Conservation (phyloP, 164 flowering plant species). For the Hamamelis virginiana region DNA sequence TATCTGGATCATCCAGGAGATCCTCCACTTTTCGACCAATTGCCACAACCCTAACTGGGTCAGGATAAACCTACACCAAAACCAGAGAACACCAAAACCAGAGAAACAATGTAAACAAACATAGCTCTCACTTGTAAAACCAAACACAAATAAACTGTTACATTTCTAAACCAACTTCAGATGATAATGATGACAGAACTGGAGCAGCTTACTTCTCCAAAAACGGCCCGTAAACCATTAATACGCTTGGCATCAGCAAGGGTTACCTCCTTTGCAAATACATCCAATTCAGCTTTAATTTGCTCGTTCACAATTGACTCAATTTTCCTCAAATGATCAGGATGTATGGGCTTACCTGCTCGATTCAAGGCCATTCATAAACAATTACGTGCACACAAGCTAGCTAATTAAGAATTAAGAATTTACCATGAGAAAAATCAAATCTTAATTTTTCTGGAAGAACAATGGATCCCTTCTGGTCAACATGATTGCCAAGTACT, state of each 20-base stretch:
- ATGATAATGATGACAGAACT: neutral
- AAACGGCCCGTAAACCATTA: constrained; percentile 91
- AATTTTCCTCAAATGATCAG: constrained; percentile 68
- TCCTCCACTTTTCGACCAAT: constrained; percentile 88
- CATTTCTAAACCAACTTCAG: neutral
- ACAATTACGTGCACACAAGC: neutral
- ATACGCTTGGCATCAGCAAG: constrained; percentile 85
- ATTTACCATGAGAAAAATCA: constrained; percentile 97
- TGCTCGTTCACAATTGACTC: constrained; percentile 88
- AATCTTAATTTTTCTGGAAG: constrained; percentile 95
- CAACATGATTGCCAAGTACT: constrained; percentile 94
- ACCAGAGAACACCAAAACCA: constrained; percentile 1
- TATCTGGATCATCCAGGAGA: constrained; percentile 76
- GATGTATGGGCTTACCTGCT: constrained; percentile 78
- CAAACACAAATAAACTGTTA: neutral
- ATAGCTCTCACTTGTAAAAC: too few relatives aligned
- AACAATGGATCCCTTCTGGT: constrained; percentile 99
- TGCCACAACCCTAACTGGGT: constrained; percentile 95
- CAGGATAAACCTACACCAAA: constrained; percentile 81
- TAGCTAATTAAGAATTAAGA: neutral
- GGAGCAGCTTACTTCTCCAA: constrained; percentile 85
- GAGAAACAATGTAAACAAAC: too few relatives aligned
- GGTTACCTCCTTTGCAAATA: constrained; percentile 64
- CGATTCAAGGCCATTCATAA: constrained; percentile 5
- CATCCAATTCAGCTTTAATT: constrained; percentile 76